phyloP scores from a whole-genome alignment of 192 early-diverging fungal genomes.

The Gamsiella multidivaricata region DNA sequence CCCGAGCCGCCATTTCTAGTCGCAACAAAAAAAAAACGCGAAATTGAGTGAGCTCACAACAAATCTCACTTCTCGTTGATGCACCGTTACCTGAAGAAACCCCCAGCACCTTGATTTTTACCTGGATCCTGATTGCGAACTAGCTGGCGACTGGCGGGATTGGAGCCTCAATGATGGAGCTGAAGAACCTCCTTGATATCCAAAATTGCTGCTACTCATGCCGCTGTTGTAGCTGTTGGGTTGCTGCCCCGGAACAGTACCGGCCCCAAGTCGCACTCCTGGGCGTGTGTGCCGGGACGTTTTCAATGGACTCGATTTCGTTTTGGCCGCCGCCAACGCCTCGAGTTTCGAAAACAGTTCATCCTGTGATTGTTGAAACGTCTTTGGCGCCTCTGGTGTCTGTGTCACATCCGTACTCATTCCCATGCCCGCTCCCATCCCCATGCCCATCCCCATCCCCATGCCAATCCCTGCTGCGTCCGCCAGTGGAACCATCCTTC shows the following conservation, averaged over 20 bases:
- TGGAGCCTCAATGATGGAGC: slow-evolving; percentile 1
- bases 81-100: too few species aligned
- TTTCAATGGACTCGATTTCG: slow-evolving; percentile 6
- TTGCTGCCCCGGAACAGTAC: too few species aligned
- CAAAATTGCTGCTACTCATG: background rate
- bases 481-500: background rate
- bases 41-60: too few species aligned
- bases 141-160: background rate
- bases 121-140: background rate
- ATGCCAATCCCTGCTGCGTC: slow-evolving; percentile 11
- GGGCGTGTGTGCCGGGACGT: background rate
- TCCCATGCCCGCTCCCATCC: background rate
- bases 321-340: slow-evolving; percentile 13
- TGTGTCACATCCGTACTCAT: background rate
- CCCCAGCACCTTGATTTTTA: background rate
- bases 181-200: slow-evolving; percentile 10
- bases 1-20: background rate
- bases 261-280: too few species aligned
- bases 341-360: slow-evolving; percentile 42
- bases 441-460: slow-evolving; percentile 10
- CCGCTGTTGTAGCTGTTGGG: background rate
- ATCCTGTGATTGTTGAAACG: slow-evolving; percentile 39
- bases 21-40: background rate
- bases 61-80: too few species aligned
- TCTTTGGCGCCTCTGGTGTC: slow-evolving; percentile 2